Evolutionary conservation across 805 yeast genomes (phyloP).

Genomic region (Myxozyma vanderwaltii): DNA sequence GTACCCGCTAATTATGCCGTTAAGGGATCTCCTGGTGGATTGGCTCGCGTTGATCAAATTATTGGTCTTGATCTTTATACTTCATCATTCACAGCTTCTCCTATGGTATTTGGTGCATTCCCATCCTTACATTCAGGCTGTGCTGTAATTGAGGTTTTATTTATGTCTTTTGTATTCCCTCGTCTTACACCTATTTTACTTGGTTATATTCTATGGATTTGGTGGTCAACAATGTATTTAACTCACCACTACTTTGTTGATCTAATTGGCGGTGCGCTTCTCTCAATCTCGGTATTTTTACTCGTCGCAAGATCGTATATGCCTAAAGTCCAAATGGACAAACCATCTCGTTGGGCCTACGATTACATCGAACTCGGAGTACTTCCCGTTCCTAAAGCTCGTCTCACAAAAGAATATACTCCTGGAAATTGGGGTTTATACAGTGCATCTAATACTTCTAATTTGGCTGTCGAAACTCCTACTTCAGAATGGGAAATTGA

Average conservation of each 20-base stretch:
- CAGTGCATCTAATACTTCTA: slow-evolving; percentile 3
- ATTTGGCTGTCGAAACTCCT: slow-evolving; percentile 8
- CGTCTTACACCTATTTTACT: slow-evolving; percentile 58
- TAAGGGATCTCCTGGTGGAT: slow-evolving; percentile 95
- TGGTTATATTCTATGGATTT: slow-evolving; percentile 87
- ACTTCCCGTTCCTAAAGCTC: slow-evolving; percentile 23
- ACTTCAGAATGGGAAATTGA: slow-evolving; percentile 29
- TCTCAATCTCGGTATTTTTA: slow-evolving; percentile 70
- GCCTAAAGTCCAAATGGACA: slow-evolving; percentile 53
- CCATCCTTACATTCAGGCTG: slow-evolving; percentile 90
- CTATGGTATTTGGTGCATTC: slow-evolving; percentile 89
- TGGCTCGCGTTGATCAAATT: slow-evolving; percentile 79
- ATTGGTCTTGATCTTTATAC: slow-evolving; percentile 83
- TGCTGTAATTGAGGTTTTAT: slow-evolving; percentile 90
- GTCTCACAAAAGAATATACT: slow-evolving; percentile 27
- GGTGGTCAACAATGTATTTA: slow-evolving; percentile 98
- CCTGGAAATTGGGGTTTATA: slow-evolving; percentile 27
- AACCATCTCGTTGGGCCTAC: slow-evolving; percentile 48
- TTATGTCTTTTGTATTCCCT: slow-evolving; percentile 83
- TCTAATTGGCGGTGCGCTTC: slow-evolving; percentile 88
- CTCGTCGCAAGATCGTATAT: slow-evolving; percentile 64
- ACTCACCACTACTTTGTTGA: slow-evolving; percentile 97
- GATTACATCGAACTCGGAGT: slow-evolving; percentile 43
- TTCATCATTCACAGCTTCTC: slow-evolving; percentile 77
- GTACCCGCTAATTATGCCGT: slow-evolving; percentile 88